Conservation (phyloP, 2,329 filamentous ascomycete species). For the Fusarium circinatum region DNA sequence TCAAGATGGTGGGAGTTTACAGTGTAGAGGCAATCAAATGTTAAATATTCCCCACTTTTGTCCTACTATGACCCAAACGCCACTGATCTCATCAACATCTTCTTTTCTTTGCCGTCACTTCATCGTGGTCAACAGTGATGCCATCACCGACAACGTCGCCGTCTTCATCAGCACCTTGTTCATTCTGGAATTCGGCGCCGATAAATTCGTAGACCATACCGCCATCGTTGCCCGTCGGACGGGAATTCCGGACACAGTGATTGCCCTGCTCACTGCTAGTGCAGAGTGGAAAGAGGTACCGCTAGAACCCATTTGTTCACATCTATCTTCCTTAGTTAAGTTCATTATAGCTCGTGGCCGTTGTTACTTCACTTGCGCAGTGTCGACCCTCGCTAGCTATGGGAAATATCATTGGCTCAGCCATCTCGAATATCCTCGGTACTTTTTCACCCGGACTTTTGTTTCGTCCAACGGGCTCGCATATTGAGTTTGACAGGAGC, state of each 20-base stretch:
- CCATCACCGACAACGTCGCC: not conserved
- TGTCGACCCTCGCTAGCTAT: not conserved
- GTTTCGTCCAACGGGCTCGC: rapidly evolving
- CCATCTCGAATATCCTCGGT: not conserved
- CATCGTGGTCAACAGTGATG: not conserved
- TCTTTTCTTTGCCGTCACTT: not conserved
- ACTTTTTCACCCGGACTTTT: not conserved
- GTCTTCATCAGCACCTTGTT: not conserved
- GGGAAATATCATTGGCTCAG: not conserved
- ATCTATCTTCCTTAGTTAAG: rapidly evolving
- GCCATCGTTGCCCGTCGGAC: not conserved
- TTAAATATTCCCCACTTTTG: rapidly evolving
- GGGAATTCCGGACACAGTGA: not conserved
- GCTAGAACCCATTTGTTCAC: rapidly evolving
- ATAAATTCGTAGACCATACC: not conserved
- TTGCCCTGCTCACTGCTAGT: not conserved
- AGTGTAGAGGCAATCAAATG: rapidly evolving
- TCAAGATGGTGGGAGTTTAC: too few species aligned
- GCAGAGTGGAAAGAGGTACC: not conserved
- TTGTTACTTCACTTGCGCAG: not conserved
- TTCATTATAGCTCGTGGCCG: not conserved
- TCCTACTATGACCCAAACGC: not conserved
- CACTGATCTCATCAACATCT: not conserved
- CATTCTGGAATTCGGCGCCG: not conserved
- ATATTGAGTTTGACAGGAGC: not conserved